phyloP scores from a whole-genome alignment of 1,284 basidiomycete species.

The Moesziomyces sp. region DNA sequence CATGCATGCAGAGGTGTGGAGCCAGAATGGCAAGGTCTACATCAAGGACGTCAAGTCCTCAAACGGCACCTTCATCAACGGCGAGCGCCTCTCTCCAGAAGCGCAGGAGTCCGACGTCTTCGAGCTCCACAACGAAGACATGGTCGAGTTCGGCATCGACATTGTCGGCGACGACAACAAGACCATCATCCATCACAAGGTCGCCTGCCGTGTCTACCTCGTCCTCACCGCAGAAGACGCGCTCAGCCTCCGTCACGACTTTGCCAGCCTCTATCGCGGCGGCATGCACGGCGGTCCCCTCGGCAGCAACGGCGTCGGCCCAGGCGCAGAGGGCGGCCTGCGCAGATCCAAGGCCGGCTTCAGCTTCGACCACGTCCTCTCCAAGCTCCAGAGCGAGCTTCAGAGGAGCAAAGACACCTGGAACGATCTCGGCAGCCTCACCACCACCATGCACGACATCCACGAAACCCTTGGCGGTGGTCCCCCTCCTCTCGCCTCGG shows the following conservation, averaged over 20 bases:
- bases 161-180: slow-evolving; percentile 99
- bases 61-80: slow-evolving; percentile 98
- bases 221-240: slow-evolving; percentile 88
- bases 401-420: slow-evolving; percentile 93
- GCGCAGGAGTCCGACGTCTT: slow-evolving; percentile 91
- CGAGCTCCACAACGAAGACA: slow-evolving; percentile 93
- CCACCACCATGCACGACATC: slow-evolving; percentile 86
- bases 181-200: slow-evolving; percentile 97
- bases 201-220: slow-evolving; percentile 90
- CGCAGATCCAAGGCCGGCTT: slow-evolving; percentile 65
- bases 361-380: slow-evolving; percentile 83
- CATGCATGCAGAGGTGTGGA: slow-evolving; percentile 98
- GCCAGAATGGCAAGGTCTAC: slow-evolving; percentile 82
- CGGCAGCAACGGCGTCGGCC: slow-evolving; percentile 60
- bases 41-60: slow-evolving; percentile 99
- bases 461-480: slow-evolving; percentile 90
- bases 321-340: slow-evolving; percentile 64
- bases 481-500: slow-evolving; percentile 62
- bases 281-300: slow-evolving; percentile 61
- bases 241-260: slow-evolving; percentile 62
- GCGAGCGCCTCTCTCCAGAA: slow-evolving; percentile 88
- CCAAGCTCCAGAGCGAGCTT: slow-evolving; percentile 83
- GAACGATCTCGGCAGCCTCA: slow-evolving; percentile 83
- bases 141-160: slow-evolving; percentile 97
- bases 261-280: slow-evolving; percentile 63